A percentile compares a stretch with the other conserved stretches of the same genome.
phyloP scores from a whole-genome alignment of 164 flowering plant species.

The Vitis rotundifolia region DNA sequence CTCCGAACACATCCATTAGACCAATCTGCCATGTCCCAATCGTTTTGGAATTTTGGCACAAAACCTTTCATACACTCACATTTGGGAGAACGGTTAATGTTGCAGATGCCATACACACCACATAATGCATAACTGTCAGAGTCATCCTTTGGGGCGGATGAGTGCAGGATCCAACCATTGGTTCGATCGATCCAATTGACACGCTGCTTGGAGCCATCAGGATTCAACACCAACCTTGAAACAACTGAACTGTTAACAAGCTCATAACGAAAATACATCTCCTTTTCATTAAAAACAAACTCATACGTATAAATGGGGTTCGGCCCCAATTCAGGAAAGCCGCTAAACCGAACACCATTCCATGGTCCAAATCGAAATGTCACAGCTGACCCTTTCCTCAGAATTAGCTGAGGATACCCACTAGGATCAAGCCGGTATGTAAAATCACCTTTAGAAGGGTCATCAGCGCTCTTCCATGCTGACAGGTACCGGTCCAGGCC shows the following conservation, averaged over 20 bases:
- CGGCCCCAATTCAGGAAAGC: too few species aligned
- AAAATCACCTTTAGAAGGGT: conserved; percentile 3
- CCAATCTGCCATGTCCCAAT: conserved; percentile 17
- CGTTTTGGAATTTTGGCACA: conserved; percentile 10
- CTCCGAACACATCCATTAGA: conserved; percentile 22
- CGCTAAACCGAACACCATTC: too few species aligned
- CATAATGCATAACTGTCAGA: conserved; percentile 12
- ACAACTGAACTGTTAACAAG: background rate
- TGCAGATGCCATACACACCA: conserved; percentile 12
- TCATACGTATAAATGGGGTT: background rate
- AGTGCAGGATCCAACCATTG: too few species aligned
- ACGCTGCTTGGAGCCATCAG: background rate
- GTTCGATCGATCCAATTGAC: background rate
- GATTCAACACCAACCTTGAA: background rate
- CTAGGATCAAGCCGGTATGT: background rate
- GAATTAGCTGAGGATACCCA: conserved; percentile 1
- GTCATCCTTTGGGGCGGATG: background rate
- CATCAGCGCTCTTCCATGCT: conserved; percentile 7
- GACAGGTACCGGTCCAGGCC: conserved; percentile 1
- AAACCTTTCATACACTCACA: conserved; percentile 25
- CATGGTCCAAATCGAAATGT: too few species aligned
- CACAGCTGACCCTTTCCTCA: background rate
- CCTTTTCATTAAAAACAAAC: background rate
- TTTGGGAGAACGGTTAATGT: background rate
- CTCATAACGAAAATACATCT: background rate